phyloP scores from a whole-genome alignment of 345 rosid species.

The Hibiscus syriacus region DNA sequence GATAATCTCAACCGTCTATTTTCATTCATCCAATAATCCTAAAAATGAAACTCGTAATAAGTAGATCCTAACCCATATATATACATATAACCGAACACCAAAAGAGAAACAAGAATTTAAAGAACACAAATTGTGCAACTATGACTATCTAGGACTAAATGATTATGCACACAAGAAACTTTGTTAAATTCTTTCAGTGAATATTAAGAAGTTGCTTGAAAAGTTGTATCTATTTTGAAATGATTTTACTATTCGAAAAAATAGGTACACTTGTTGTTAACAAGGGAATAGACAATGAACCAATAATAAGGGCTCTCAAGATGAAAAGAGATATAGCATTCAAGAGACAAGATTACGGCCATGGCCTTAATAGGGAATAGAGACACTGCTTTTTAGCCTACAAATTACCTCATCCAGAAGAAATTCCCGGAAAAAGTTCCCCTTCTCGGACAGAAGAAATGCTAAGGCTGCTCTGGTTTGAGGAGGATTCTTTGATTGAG shows the following conservation, averaged over 20 bases:
- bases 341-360: neutral
- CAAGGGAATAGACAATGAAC: neutral
- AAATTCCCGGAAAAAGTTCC: constrained; percentile 88
- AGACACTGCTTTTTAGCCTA: neutral
- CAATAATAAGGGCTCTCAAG: neutral
- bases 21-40: too few species aligned
- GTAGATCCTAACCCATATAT: too few species aligned
- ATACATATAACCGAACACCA: too few species aligned
- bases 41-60: too few species aligned
- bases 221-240: neutral
- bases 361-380: too few species aligned
- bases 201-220: neutral
- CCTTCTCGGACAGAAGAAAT: constrained; percentile 80
- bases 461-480: constrained; percentile 87
- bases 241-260: too few species aligned
- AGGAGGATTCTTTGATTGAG: constrained; percentile 49
- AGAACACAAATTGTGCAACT: neutral
- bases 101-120: neutral
- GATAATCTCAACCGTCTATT: too few species aligned
- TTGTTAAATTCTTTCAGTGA: too few species aligned
- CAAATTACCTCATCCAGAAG: constrained; percentile 85
- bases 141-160: neutral
- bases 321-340: neutral
- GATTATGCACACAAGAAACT: too few species aligned
- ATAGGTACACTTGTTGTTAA: too few species aligned